Evolutionary conservation across 78 protist species (phyloP).

Genomic region (Speleostelium caveatum): DNA sequence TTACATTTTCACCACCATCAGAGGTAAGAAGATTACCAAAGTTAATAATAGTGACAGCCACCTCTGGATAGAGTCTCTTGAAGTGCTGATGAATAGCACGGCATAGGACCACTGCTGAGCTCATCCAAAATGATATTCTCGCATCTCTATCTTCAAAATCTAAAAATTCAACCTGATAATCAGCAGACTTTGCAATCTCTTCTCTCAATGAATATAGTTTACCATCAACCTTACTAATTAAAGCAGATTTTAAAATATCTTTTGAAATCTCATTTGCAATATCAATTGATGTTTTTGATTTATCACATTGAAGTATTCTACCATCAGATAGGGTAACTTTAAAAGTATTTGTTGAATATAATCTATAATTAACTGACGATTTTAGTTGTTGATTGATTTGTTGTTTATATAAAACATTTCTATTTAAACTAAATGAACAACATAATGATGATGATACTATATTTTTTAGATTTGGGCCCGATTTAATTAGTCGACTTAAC

Average conservation of each 20-base stretch:
- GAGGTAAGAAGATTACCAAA: neutral
- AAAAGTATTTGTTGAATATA: too few relatives aligned
- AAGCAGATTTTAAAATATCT: neutral
- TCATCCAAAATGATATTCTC: constrained; percentile 34
- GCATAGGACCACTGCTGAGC: constrained; percentile 11
- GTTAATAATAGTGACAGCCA: neutral
- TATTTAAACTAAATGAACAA: too few relatives aligned
- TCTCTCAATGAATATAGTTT: neutral
- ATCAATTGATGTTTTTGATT: neutral
- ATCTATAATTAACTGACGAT: too few relatives aligned
- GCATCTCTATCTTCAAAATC: constrained; percentile 69
- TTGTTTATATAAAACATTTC: too few relatives aligned
- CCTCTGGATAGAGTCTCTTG: neutral
- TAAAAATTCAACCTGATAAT: constrained; percentile 12
- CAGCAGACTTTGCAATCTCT: neutral
- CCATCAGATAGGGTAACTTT: constrained; percentile 26
- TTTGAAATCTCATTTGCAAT: constrained; percentile 2
- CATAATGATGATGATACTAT: too few relatives aligned
- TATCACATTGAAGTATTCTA: neutral
- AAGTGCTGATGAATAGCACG: neutral
- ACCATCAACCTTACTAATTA: neutral
- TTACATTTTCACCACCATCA: neutral
- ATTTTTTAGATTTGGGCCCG: too few relatives aligned
- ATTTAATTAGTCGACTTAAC: too few relatives aligned
- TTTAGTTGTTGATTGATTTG: too few relatives aligned